Conservation (phyloP, 805 yeast genomes). For the Isabelozyma pseudorhagii region DNA sequence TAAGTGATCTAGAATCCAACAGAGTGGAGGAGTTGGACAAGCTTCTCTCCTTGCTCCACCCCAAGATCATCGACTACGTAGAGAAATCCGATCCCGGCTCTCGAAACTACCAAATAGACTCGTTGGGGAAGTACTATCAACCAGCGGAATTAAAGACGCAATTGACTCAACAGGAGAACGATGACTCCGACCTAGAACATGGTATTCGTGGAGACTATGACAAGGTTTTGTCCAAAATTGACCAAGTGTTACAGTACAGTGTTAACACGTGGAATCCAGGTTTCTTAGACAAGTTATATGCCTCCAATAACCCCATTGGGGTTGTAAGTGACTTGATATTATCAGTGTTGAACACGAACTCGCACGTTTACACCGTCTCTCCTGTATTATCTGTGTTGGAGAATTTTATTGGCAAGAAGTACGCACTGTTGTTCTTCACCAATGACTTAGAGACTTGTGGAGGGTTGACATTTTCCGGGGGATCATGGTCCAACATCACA, state of each 20-base stretch:
- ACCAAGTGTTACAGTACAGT: slow-evolving; percentile 58
- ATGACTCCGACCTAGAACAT: slow-evolving; percentile 23
- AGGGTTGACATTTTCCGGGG: slow-evolving; percentile 84
- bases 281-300: slow-evolving; percentile 78
- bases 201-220: slow-evolving; percentile 36
- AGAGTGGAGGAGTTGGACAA: slow-evolving; percentile 56
- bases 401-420: slow-evolving; percentile 60
- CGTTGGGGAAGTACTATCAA: slow-evolving; percentile 50
- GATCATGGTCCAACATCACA: slow-evolving; percentile 82
- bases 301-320: slow-evolving; percentile 84
- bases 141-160: slow-evolving; percentile 46
- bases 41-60: slow-evolving; percentile 49
- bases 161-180: slow-evolving; percentile 28
- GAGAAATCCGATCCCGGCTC: slow-evolving; percentile 40
- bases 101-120: slow-evolving; percentile 28
- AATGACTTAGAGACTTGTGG: slow-evolving; percentile 53
- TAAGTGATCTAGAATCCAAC: slow-evolving; percentile 38
- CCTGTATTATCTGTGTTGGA: slow-evolving; percentile 78
- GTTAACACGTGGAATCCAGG: slow-evolving; percentile 89
- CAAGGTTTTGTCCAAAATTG: slow-evolving; percentile 47
- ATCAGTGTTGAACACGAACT: slow-evolving; percentile 73
- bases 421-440: slow-evolving; percentile 61
- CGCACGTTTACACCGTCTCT: slow-evolving; percentile 82
- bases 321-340: slow-evolving; percentile 67
- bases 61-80: slow-evolving; percentile 52